Evolutionary conservation across 257 asterid species (phyloP).

Genomic region (Solanum pennellii): DNA sequence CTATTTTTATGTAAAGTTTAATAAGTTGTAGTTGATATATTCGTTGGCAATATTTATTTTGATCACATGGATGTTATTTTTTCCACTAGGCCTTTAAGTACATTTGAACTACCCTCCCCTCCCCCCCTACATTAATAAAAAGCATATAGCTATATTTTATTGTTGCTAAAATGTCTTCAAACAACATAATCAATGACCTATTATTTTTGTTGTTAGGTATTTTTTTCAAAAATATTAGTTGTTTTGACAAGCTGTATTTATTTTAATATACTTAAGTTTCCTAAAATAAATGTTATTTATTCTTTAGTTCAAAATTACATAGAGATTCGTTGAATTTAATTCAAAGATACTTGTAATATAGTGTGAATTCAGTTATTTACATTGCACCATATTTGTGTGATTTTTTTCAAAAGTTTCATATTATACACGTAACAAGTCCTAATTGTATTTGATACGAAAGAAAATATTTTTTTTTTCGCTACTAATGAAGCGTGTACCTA

Average conservation of each 20-base stretch:
- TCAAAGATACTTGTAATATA: not conserved
- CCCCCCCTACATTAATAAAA: not conserved
- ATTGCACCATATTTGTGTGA: accelerated
- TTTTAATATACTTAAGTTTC: not conserved
- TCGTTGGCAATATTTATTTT: conserved; percentile 16
- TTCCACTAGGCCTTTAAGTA: not conserved
- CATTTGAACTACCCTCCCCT: not conserved
- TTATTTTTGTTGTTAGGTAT: not conserved
- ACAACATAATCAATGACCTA: not conserved
- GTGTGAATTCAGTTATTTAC: not conserved
- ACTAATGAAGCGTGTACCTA: not conserved
- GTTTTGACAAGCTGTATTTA: not conserved
- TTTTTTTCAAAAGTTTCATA: not conserved
- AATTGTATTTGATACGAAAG: not conserved
- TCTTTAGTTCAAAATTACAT: not conserved
- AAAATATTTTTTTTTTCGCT: not conserved
- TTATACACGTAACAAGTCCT: not conserved
- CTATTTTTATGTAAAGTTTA: not conserved
- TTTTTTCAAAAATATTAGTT: not conserved
- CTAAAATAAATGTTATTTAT: not conserved
- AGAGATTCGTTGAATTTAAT: not conserved
- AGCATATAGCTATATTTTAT: not conserved
- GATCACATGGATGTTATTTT: conserved; percentile 12
- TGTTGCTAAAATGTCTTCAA: not conserved
- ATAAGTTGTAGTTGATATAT: conserved; percentile 8